These are phyloP conservation scores for Dothideomycetes sp. DNA, from an alignment of 2,329 filamentous ascomycete genomes.

Conservation along the genomic window DNA sequence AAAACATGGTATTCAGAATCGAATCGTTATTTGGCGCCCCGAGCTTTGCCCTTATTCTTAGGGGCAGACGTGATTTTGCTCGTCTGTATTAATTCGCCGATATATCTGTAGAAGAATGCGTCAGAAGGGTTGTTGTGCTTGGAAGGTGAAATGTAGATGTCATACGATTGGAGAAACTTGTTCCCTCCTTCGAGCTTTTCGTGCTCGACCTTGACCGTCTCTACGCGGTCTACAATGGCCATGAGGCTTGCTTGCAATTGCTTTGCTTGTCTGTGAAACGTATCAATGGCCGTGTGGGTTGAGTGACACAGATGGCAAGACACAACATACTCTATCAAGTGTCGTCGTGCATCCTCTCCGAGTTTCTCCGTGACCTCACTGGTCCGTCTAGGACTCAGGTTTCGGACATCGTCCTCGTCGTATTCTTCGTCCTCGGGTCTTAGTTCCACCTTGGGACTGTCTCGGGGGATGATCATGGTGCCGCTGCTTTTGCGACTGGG, in stretches of 20 bases:
- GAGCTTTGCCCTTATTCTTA: slow-evolving; percentile 35
- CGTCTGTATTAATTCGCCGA: slow-evolving; percentile 84
- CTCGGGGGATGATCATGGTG: slow-evolving; percentile 67
- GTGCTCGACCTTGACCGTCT: slow-evolving; percentile 87
- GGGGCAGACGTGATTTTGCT: slow-evolving; percentile 46
- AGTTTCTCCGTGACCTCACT: slow-evolving; percentile 84
- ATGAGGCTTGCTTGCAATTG: slow-evolving; percentile 79
- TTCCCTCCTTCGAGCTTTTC: slow-evolving; percentile 96
- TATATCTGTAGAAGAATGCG: slow-evolving; percentile 78
- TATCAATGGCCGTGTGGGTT: background rate
- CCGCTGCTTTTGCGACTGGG: slow-evolving; percentile 66
- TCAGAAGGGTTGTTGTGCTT: too few species aligned
- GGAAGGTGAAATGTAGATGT: too few species aligned
- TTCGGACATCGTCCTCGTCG: slow-evolving; percentile 77
- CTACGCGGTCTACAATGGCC: slow-evolving; percentile 84
- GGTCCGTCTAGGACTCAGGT: slow-evolving; percentile 87
- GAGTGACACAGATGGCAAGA: background rate
- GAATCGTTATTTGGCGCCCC: slow-evolving; percentile 7
- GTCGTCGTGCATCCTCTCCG: slow-evolving; percentile 65
- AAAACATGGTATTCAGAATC: slow-evolving; percentile 2
- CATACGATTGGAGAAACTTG: slow-evolving; percentile 72
- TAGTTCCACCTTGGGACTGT: slow-evolving; percentile 58
- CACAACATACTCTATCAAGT: slow-evolving; percentile 46
- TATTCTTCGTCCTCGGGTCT: slow-evolving; percentile 56
- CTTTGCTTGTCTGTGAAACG: slow-evolving; percentile 62